A percentile compares a stretch with the other conserved stretches of the same genome.
These are phyloP conservation scores for Aspergillus asperescens DNA, from an alignment of 495 filamentous ascomycete genomes.

Conservation along the genomic window DNA sequence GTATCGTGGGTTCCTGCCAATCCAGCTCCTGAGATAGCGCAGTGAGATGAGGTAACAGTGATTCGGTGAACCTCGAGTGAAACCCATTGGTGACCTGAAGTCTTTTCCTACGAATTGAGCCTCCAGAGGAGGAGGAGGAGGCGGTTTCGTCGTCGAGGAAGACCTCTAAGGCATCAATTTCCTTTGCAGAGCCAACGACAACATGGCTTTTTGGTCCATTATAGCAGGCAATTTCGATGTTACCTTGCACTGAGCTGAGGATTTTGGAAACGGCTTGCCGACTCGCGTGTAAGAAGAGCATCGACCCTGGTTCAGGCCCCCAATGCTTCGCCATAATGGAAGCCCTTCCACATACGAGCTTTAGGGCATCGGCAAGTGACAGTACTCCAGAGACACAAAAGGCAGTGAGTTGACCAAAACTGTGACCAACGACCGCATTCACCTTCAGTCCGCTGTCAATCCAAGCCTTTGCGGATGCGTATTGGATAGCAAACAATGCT, in stretches of 20 bases:
- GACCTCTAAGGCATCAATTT: background rate
- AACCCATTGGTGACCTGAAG: background rate
- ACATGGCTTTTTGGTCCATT: constrained; percentile 2
- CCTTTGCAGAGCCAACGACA: background rate
- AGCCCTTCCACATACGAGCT: background rate
- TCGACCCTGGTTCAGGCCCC: constrained; percentile 3
- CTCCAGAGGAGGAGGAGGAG: too few species aligned
- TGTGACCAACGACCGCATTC: background rate
- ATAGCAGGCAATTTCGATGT: constrained; percentile 9
- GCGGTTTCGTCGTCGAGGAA: too few species aligned
- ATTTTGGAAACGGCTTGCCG: too few species aligned
- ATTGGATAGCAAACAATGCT: constrained; percentile 7
- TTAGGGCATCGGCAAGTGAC: background rate
- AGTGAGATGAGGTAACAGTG: constrained; percentile 12
- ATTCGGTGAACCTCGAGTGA: background rate
- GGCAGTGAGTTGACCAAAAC: constrained; percentile 5
- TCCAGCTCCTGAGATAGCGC: too few species aligned
- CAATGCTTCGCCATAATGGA: background rate
- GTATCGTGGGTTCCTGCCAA: too few species aligned
- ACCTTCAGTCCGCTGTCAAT: background rate
- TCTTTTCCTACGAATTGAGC: too few species aligned
- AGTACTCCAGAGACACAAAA: constrained; percentile 4
- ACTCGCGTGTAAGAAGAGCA: too few species aligned
- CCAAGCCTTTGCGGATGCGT: constrained; percentile 5
- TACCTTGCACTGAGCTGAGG: too few species aligned